These are phyloP conservation scores for Malassezia furfur DNA, from an alignment of 1,284 basidiomycete species.

Conservation along the genomic window DNA sequence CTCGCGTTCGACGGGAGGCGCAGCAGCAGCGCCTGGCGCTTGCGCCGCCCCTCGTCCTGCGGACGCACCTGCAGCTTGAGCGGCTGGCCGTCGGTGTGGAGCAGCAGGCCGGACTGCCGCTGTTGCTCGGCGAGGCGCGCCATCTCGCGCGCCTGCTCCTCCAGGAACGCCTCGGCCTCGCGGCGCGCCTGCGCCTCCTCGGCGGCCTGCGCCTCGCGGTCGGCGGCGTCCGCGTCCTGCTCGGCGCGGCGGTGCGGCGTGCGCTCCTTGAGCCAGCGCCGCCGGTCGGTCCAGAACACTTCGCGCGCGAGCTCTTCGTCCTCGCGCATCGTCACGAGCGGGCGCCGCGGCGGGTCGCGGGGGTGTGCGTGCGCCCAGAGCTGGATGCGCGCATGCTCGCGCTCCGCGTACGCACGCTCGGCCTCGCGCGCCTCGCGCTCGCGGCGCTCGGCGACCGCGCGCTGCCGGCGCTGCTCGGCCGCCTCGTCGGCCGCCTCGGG, in stretches of 20 bases:
- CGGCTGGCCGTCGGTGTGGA: conserved; percentile 24
- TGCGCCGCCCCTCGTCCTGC: conserved; percentile 11
- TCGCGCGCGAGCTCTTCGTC: conserved; percentile 17
- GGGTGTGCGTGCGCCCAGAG: conserved; percentile 20
- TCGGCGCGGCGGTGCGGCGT: conserved; percentile 22
- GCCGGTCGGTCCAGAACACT: conserved; percentile 17
- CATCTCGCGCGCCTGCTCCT: conserved; percentile 38
- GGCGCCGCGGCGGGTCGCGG: not conserved
- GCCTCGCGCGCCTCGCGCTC: conserved; percentile 8
- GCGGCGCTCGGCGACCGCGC: not conserved
- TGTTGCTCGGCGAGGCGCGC: conserved; percentile 29
- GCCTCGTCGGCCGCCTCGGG: conserved; percentile 22
- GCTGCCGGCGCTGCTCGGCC: conserved; percentile 14
- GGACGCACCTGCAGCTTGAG: conserved; percentile 34
- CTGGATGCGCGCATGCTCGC: conserved; percentile 27
- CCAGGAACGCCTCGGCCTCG: conserved; percentile 38
- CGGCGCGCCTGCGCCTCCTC: conserved; percentile 23
- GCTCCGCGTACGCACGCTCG: conserved; percentile 18
- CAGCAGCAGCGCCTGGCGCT: conserved; percentile 26
- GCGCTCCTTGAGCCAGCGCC: conserved; percentile 34
- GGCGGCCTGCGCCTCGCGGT: conserved; percentile 20
- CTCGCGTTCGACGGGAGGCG: conserved; percentile 13
- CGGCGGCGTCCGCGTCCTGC: conserved; percentile 27
- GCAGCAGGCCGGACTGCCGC: conserved; percentile 32
- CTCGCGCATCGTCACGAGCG: conserved; percentile 2